Evolutionary conservation across 73 alveolate genomes (phyloP).

Genomic region (Paraurostyla sp.): DNA sequence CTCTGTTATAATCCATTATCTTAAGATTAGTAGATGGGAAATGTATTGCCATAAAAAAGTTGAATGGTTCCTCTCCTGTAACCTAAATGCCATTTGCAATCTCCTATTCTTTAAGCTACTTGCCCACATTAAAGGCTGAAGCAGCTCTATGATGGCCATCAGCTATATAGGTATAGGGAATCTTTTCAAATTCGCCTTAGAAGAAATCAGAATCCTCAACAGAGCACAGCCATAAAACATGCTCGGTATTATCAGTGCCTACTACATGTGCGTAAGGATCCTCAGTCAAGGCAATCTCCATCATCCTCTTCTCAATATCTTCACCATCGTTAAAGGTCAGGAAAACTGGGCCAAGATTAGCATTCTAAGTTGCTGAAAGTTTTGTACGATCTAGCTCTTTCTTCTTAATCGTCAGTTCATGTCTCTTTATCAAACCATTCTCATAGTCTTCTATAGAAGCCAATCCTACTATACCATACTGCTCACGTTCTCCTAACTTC

Average conservation of each 20-base stretch:
- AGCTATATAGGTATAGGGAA: slow-evolving; percentile 83
- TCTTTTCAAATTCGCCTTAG: slow-evolving; percentile 42
- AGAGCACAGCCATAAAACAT: slow-evolving; percentile 78
- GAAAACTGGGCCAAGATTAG: slow-evolving; percentile 87
- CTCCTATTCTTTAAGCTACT: slow-evolving; percentile 72
- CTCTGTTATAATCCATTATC: slow-evolving; percentile 84
- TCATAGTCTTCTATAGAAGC: slow-evolving; percentile 84
- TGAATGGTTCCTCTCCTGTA: slow-evolving; percentile 77
- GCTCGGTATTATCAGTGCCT: slow-evolving; percentile 70
- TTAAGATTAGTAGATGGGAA: slow-evolving; percentile 74
- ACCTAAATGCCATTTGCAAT: slow-evolving; percentile 62
- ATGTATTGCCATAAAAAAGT: slow-evolving; percentile 80
- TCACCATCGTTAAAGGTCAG: slow-evolving; percentile 71
- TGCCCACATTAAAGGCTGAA: slow-evolving; percentile 84
- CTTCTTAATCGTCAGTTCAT: slow-evolving; percentile 84
- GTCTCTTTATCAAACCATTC: slow-evolving; percentile 78
- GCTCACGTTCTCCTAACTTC: slow-evolving; percentile 72
- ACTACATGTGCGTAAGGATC: slow-evolving; percentile 2
- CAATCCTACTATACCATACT: slow-evolving; percentile 80
- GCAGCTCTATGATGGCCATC: slow-evolving; percentile 94
- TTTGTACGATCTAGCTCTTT: slow-evolving; percentile 84
- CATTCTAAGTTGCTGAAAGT: slow-evolving; percentile 76
- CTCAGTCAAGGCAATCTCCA: slow-evolving; percentile 37
- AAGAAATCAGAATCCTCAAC: slow-evolving; percentile 74
- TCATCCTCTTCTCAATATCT: slow-evolving; percentile 60